Percentiles rank a stretch among this genome's conserved stretches.
These are phyloP conservation scores for Rhytidiadelphus loreus DNA, from an alignment of 225 moss, liverwort and hornwort genomes.

Conservation along the genomic window DNA sequence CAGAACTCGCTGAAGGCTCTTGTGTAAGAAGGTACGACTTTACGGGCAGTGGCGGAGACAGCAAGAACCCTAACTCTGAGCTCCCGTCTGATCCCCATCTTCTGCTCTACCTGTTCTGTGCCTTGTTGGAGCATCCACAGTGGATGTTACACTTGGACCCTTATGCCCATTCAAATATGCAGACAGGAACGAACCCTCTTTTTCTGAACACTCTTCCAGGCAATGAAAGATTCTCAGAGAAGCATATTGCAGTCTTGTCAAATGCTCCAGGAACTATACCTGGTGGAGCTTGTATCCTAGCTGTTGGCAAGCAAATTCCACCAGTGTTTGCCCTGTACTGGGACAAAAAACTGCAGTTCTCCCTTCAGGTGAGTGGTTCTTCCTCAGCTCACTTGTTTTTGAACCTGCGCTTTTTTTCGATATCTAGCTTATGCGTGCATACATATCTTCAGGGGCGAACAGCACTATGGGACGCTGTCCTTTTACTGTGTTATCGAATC, in stretches of 20 bases:
- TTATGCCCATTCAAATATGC: constrained; percentile 65
- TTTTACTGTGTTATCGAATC: constrained; percentile 77
- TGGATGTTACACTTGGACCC: constrained; percentile 98
- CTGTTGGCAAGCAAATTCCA: constrained; percentile 68
- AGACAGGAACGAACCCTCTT: constrained; percentile 82
- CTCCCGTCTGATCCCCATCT: constrained; percentile 89
- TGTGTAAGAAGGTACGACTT: constrained; percentile 86
- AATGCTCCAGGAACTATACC: constrained; percentile 63
- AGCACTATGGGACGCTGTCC: constrained; percentile 82
- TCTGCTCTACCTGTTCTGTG: constrained; percentile 87
- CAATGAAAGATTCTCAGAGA: constrained; percentile 72
- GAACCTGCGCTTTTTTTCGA: not conserved
- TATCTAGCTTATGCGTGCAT: not conserved
- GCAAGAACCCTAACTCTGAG: constrained; percentile 51
- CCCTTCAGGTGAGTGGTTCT: constrained; percentile 57
- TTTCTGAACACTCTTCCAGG: constrained; percentile 73
- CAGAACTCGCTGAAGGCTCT: constrained; percentile 90
- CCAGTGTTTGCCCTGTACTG: constrained; percentile 90
- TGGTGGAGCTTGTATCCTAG: constrained; percentile 73
- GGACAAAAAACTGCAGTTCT: constrained; percentile 89
- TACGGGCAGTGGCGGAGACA: constrained; percentile 56
- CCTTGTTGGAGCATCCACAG: constrained; percentile 92
- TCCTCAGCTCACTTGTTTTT: not conserved
- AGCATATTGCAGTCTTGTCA: constrained; percentile 72
- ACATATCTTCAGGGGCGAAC: constrained; percentile 55